Percentiles rank a stretch among this genome's conserved stretches.
Conservation (phyloP, 306 rosid species). For the Erythrophleum fordii region DNA sequence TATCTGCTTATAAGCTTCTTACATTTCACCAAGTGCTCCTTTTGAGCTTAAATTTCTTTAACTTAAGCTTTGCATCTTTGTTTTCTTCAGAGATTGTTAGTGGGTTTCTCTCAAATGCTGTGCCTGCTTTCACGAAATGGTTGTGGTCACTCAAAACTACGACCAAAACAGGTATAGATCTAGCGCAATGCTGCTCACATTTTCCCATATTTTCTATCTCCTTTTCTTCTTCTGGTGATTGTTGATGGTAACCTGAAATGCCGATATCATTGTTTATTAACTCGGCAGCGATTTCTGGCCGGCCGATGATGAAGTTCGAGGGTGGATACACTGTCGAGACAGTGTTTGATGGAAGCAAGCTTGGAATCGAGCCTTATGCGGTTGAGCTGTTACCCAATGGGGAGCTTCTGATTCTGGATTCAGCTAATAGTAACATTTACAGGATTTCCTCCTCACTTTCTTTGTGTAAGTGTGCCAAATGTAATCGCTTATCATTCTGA, state of each 20-base stretch:
- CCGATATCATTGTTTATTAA: conserved; percentile 12
- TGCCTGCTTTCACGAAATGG: conserved; percentile 71
- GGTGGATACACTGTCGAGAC: conserved; percentile 92
- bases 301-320: conserved; percentile 91
- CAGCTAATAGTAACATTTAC: conserved; percentile 79
- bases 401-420: conserved; percentile 89
- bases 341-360: conserved; percentile 97
- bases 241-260: conserved; percentile 34
- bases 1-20: neutral
- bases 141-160: conserved; percentile 81
- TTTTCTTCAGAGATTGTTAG: conserved; percentile 61
- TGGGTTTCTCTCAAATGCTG: conserved; percentile 77
- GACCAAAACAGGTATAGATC: conserved; percentile 77
- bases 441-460: conserved; percentile 88
- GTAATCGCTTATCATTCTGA: conserved; percentile 31
- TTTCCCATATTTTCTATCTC: neutral
- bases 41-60: conserved; percentile 28
- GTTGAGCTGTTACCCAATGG: conserved; percentile 81
- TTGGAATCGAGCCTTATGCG: conserved; percentile 89
- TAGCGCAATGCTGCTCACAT: conserved; percentile 30
- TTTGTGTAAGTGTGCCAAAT: conserved; percentile 64
- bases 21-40: conserved; percentile 33
- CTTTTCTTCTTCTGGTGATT: neutral
- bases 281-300: conserved; percentile 66
- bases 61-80: neutral